These are phyloP conservation scores for Musa acuminata DNA, from an alignment of 176 grass and related monocot species.

Conservation along the genomic window DNA sequence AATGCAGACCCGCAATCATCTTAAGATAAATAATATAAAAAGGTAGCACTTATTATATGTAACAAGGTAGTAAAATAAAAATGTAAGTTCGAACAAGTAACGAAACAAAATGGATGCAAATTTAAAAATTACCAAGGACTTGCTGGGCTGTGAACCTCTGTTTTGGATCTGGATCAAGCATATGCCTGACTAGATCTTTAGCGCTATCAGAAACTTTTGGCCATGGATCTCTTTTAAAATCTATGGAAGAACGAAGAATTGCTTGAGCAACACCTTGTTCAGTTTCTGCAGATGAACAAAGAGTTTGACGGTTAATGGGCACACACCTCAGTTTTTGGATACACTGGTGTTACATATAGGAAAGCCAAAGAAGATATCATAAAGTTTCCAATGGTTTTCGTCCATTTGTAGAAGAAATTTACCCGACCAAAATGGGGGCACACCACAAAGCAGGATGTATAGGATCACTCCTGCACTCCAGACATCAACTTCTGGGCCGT, in stretches of 20 bases:
- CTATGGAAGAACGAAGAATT: constrained; percentile 14
- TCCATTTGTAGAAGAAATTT: neutral
- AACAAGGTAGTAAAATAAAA: neutral
- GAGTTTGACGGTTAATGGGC: neutral
- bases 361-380: neutral
- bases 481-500: constrained; percentile 14
- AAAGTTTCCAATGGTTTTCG: neutral
- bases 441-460: constrained; percentile 18
- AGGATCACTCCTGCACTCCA: constrained; percentile 20
- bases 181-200: constrained; percentile 13
- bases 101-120: neutral
- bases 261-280: constrained; percentile 21
- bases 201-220: constrained; percentile 17
- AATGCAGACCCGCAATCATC: neutral
- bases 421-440: constrained; percentile 19
- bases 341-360: neutral
- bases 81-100: neutral
- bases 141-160: constrained; percentile 8
- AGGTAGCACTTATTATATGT: neutral
- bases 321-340: too few relatives aligned
- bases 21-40: neutral
- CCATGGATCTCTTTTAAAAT: constrained; percentile 23
- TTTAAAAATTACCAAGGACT: constrained; percentile 9
- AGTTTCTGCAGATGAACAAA: constrained; percentile 5
- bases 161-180: constrained; percentile 18